Base-by-base conservation (phyloP, 306 rosid genomes). In the Cucurbita ficifolia region DNA sequence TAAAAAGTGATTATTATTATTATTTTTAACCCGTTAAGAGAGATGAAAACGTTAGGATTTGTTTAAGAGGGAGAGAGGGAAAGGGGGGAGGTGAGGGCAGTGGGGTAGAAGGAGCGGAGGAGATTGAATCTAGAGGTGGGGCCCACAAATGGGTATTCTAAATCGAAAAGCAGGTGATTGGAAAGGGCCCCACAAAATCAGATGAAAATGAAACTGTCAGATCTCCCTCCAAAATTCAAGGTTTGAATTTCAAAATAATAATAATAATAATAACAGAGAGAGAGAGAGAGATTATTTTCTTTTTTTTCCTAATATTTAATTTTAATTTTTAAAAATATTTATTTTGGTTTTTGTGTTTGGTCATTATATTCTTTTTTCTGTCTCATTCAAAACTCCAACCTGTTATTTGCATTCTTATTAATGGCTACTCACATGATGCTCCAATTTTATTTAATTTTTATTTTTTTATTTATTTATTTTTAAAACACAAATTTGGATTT, bases 11-110 rank as follows among this genome's bases (percentile, higher is more conserved):
- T 24, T 24, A 24, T 24, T 24, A 24, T 24, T 24, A 1, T 24
- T 24, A n/a, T 1, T 24, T 24, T 24, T 24, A 24, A 24, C 29
- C 1, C 29, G 33, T 2, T 29, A 29, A 29, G 33, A 29, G 33
- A 29, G 33, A 29, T 29, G 33, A 2, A 29, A 29, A 29, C 33
- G 33, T 29, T 2, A 2, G 33, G n/a, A 52, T 52, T 18, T 18
- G n/a, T 52, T n/a, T 18, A 54, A 54, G 59, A 5, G 11, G 38
- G 21, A 38, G 61, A 24, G 19, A 56, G 33, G 58, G 29, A 40
- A 38, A 74, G 40, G 9, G n/a, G n/a, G 3, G 33, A 42, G 58
- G 86, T 80, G 81, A 80, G 88, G 52, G 81, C 81, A 18, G 22
- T 19, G 22, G 60, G 48, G 50, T 52, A 19, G 60, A 29, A 58